A percentile compares a stretch with the other conserved stretches of the same genome.
phyloP scores from a whole-genome alignment of 2,329 filamentous ascomycete genomes.

The Fusarium cicatricum region DNA sequence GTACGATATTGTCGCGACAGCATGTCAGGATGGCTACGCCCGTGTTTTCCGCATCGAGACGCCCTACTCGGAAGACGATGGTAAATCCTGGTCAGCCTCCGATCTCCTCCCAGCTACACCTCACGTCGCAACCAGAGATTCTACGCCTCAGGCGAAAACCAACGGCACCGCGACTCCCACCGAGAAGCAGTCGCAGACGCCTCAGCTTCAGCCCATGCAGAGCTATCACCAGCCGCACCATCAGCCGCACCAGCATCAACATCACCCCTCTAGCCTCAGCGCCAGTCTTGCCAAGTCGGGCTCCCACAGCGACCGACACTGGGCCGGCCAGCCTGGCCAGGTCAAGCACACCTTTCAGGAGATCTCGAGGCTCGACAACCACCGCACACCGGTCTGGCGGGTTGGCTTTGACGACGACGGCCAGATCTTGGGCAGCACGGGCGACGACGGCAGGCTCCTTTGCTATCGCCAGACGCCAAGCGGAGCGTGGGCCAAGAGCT shows the following conservation, averaged over 20 bases:
- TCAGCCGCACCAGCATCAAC: constrained; percentile 45
- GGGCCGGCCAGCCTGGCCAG: constrained; percentile 69
- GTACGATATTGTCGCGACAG: constrained; percentile 89
- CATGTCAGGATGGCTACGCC: constrained; percentile 89
- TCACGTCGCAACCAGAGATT: constrained; percentile 36
- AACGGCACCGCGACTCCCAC: constrained; percentile 37
- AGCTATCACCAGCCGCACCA: constrained; percentile 46
- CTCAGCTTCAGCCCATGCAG: constrained; percentile 36
- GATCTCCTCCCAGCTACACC: constrained; percentile 52
- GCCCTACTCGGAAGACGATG: constrained; percentile 56
- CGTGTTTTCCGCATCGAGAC: constrained; percentile 86
- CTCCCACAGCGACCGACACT: constrained; percentile 56
- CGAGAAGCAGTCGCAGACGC: constrained; percentile 34
- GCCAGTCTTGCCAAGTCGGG: constrained; percentile 62
- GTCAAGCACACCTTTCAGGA: constrained; percentile 70
- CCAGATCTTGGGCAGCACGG: constrained; percentile 77
- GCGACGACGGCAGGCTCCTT: constrained; percentile 75
- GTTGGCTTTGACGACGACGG: constrained; percentile 76
- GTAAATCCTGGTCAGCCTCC: constrained; percentile 58
- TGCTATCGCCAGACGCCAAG: constrained; percentile 68
- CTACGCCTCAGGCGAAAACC: constrained; percentile 45
- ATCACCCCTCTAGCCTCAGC: constrained; percentile 57
- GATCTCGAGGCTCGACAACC: constrained; percentile 71
- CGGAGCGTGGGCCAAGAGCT: constrained; percentile 67
- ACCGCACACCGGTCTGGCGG: constrained; percentile 77